phyloP scores from a whole-genome alignment of 2,329 filamentous ascomycete species.

The Fusarium sp. region DNA sequence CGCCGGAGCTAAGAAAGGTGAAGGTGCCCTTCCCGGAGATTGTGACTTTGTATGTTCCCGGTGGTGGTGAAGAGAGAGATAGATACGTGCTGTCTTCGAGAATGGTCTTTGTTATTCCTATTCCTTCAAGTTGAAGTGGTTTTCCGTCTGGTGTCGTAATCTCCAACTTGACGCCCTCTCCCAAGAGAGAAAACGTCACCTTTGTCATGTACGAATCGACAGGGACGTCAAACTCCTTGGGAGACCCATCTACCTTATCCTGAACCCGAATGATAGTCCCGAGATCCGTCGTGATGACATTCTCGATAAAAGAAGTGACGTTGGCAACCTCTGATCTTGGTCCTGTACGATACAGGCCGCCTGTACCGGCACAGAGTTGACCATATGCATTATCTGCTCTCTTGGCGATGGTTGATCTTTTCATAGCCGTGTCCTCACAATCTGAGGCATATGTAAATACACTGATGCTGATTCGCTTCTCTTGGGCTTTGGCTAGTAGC shows the following conservation, averaged over 20 bases:
- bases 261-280: background rate
- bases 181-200: background rate
- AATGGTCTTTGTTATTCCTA: background rate
- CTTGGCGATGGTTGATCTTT: background rate
- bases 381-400: background rate
- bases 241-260: background rate
- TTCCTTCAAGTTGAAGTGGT: background rate
- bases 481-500: background rate
- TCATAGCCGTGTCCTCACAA: background rate
- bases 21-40: background rate
- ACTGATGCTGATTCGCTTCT: background rate
- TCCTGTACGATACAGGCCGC: background rate
- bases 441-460: background rate
- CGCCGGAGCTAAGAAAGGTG: background rate
- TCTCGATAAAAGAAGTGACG: background rate
- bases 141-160: background rate
- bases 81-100: slow-evolving; percentile 1
- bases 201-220: slow-evolving; percentile 1
- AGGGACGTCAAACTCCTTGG: background rate
- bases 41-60: background rate
- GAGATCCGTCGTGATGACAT: background rate
- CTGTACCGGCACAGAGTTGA: background rate
- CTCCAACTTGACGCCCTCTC: background rate
- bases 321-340: background rate
- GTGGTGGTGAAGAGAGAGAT: background rate